A percentile compares a stretch with the other conserved stretches of the same genome.
Evolutionary conservation across 106 monocot genomes (phyloP).

Genomic region (Acanthochlamys bracteata): DNA sequence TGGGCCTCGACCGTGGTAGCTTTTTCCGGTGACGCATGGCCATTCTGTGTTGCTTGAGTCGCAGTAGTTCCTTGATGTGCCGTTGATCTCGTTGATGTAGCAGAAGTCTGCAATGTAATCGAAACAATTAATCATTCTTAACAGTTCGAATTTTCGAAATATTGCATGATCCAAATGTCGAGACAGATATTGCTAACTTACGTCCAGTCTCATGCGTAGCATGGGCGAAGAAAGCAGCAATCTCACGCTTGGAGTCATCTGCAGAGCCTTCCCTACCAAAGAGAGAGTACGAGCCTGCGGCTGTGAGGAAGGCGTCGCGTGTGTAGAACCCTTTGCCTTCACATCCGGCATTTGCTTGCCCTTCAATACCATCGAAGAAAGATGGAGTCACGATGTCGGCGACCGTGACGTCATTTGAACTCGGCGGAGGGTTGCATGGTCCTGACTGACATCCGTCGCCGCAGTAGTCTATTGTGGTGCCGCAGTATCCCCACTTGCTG

Average conservation of each 20-base stretch:
- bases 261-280: conserved; percentile 21
- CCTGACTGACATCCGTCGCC: conserved; percentile 32
- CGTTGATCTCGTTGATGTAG: conserved; percentile 29
- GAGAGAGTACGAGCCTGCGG: conserved; percentile 6
- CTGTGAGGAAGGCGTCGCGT: conserved; percentile 18
- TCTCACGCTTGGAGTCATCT: conserved; percentile 31
- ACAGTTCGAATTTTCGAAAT: background rate
- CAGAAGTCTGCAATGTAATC: conserved; percentile 29
- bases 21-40: conserved; percentile 10
- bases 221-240: conserved; percentile 43
- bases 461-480: conserved; percentile 17
- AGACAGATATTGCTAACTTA: too few relatives aligned
- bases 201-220: conserved; percentile 22
- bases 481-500: conserved; percentile 33
- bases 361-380: conserved; percentile 36
- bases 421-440: conserved; percentile 17
- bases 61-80: conserved; percentile 8
- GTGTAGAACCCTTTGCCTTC: conserved; percentile 36
- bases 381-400: conserved; percentile 16
- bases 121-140: too few relatives aligned
- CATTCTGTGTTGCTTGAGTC: conserved; percentile 5
- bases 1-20: conserved; percentile 26
- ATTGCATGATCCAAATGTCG: too few relatives aligned
- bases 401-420: too few relatives aligned
- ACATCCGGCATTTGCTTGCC: conserved; percentile 16